Percentiles rank a stretch among this genome's conserved stretches.
Conservation (phyloP, 352 stramenopile genomes). For the Phytophthora citricola region DNA sequence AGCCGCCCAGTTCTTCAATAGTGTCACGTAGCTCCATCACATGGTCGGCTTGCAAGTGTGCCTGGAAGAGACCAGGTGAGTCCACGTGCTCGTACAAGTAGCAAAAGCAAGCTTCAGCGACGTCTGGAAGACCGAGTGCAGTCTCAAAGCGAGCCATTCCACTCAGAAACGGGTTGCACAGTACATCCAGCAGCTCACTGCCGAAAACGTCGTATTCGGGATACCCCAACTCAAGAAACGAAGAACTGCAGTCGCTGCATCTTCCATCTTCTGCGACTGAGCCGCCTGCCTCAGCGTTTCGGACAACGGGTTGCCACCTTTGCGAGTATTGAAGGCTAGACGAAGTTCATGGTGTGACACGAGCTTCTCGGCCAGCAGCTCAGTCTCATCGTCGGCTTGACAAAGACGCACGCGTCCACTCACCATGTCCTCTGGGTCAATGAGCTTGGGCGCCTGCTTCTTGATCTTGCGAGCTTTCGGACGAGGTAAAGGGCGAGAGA, state of each 20-base stretch:
- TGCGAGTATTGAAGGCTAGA: constrained; percentile 72
- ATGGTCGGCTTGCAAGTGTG: constrained; percentile 78
- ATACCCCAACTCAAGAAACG: constrained; percentile 86
- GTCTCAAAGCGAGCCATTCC: constrained; percentile 88
- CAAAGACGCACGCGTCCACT: constrained; percentile 75
- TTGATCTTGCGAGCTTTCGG: constrained; percentile 57
- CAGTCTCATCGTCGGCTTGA: constrained; percentile 64
- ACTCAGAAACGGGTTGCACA: constrained; percentile 88
- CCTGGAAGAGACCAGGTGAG: constrained; percentile 81
- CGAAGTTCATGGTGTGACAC: constrained; percentile 80
- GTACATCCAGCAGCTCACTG: constrained; percentile 71
- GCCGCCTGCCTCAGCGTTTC: constrained; percentile 69
- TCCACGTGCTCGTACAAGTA: constrained; percentile 82
- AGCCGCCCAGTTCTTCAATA: constrained; percentile 83
- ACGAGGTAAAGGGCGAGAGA: constrained; percentile 67
- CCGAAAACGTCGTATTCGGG: constrained; percentile 88
- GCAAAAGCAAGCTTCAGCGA: constrained; percentile 81
- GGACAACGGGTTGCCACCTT: constrained; percentile 79
- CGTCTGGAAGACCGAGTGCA: constrained; percentile 81
- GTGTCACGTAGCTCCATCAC: constrained; percentile 82
- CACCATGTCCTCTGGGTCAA: constrained; percentile 87
- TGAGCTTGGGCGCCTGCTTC: constrained; percentile 70
- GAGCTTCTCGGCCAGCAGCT: constrained; percentile 76
- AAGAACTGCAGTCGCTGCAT: constrained; percentile 73
- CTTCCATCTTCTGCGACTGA: constrained; percentile 71